Base-by-base conservation (phyloP, 345 rosid species). In the Citrus cavaleriei region DNA sequence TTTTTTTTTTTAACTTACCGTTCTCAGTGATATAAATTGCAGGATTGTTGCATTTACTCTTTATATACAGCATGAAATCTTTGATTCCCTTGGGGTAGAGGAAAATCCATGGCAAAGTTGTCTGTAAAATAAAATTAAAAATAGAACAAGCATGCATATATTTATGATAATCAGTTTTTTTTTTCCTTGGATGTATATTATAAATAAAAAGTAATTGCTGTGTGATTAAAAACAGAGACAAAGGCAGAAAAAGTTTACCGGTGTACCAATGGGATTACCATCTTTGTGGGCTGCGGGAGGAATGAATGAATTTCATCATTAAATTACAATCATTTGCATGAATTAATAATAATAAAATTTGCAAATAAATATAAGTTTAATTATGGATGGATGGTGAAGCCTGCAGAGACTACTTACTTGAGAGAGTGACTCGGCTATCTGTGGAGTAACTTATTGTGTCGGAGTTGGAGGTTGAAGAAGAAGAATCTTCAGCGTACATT, bases 1-100 rank as follows among this genome's bases (percentile, higher is more conserved):
- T 21, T 5, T 34, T 63, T 34, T 63, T 24, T 28, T n/a, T 49
- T 1, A 12, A 42, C 51, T 79, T 73, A 84, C 89, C 87, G 66
- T 86, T 86, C 28, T 86, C 89, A 40, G 85, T 82, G 14, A 86
- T 70, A 62, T 77, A 84, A 68, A 86, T 73, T 4, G 82, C 76
- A 3, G 86, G 86, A 55, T 86, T 86, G 22, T 83, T 79, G 81
- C 83, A 86, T 8, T 51, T 79, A 18, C 77, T 75, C 66, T 27
- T 79, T 13, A 79, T 30, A 34, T 83, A 73, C 7, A 80, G 60
- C 79, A 80, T 9, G 13, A 83, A 42, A 19, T 80, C 73, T 35
- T 25, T 59, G 32, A 83, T 54, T 54, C 86, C 83, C 66, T 74
- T 27, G 8, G 87, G 87, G 46, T 79, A 72, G 4, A 84, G 54